A percentile compares a stretch with the other conserved stretches of the same genome.
phyloP scores from a whole-genome alignment of 257 asterid species.

The Scutellaria baicalensis region DNA sequence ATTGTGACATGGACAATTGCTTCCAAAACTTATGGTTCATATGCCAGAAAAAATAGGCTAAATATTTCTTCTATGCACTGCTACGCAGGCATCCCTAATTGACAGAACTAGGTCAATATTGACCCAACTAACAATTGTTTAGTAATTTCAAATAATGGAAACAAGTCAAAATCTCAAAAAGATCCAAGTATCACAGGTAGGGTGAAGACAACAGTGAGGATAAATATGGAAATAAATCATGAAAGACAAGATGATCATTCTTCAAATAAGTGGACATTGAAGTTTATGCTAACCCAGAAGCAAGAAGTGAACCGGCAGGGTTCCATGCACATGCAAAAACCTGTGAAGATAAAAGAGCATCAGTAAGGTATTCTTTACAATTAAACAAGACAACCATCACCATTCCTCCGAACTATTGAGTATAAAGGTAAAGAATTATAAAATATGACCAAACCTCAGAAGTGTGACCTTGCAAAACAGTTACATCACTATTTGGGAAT shows the following conservation, averaged over 20 bases:
- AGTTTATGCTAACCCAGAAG: conserved; percentile 76
- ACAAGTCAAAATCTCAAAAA: neutral
- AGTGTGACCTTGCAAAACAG: conserved; percentile 87
- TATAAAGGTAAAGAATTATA: neutral
- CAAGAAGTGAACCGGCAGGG: conserved; percentile 89
- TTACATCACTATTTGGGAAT: conserved; percentile 61
- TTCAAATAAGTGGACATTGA: neutral
- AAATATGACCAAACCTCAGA: conserved; percentile 66
- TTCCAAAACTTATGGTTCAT: neutral
- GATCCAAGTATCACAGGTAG: neutral
- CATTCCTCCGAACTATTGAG: neutral
- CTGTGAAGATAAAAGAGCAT: conserved; percentile 38
- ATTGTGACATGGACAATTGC: neutral
- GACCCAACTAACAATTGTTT: neutral
- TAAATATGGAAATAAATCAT: neutral
- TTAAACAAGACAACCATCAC: neutral
- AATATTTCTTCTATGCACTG: neutral
- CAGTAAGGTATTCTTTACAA: conserved; percentile 11
- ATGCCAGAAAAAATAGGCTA: neutral
- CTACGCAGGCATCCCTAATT: neutral
- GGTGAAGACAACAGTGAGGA: neutral
- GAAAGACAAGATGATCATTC: neutral
- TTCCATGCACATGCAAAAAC: conserved; percentile 99
- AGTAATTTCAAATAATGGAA: neutral
- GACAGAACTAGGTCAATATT: neutral